Base-by-base conservation (phyloP, 768 basidiomycete species). In the Hypholoma sublateritium region DNA sequence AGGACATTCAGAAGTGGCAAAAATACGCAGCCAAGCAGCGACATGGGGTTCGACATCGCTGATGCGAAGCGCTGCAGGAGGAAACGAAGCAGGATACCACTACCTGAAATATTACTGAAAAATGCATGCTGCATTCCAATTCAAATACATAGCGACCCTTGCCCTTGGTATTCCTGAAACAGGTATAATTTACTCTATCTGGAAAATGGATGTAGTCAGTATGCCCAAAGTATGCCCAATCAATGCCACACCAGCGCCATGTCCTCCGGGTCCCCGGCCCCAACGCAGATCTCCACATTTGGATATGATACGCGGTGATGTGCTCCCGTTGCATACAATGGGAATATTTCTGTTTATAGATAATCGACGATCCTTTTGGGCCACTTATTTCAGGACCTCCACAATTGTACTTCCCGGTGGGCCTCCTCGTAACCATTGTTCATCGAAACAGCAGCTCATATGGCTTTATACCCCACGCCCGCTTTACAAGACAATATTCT, bases 1-100 rank as follows among this genome's bases (percentile, higher is more conserved):
- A 84, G 42, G 84, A 85, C 47, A 78, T 85, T 8, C 77, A 78
- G 65, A 79, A 75, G 54, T 85, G 84, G 84, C 70, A 72, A 41
- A 76, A 70, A 48, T 86, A 84, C 60, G 82, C 82, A 3, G 67
- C 80, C 11, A 83, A 74, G 52, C 77, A 78, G 63, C 67, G 73
- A 35, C 77, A 67, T 66, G 70, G 73, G 22, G 63, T 62, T 13
- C 55, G 64, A 41, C 61, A 55, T 7, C 55, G 59, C 8, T 61
- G 45, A 57, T 5, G 25, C 25, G 9, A 24, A 16, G 25, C 13
- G n/a, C n/a, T n/a, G n/a, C n/a, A n/a, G 7, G 16, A 48, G 32
- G 8, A 5, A 17, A 17, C 22, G 22, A 32, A 44, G 16, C 32
- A 42, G 36, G 37, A 52, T 17, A 5, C 39, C 14, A 22, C 39